Percentiles rank a stretch among this genome's conserved stretches.
These are phyloP conservation scores for Microstegium vimineum DNA, from an alignment of 176 grass and related monocot genomes.

Conservation along the genomic window DNA sequence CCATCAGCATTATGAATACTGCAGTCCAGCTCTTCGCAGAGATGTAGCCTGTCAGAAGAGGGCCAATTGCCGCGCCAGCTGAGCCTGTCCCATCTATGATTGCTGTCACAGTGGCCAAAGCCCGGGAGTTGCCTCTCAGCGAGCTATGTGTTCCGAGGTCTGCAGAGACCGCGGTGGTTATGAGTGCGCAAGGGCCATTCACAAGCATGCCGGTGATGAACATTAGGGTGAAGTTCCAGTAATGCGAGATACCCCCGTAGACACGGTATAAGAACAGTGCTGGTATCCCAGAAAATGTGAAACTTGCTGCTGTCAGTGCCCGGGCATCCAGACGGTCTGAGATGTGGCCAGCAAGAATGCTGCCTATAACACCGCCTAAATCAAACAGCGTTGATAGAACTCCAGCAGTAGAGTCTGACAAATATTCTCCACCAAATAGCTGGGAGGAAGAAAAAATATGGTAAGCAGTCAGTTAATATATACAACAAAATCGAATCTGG, in stretches of 20 bases:
- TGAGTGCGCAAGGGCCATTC: constrained; percentile 51
- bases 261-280: constrained; percentile 40
- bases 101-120: constrained; percentile 46
- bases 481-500: background rate
- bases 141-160: constrained; percentile 56
- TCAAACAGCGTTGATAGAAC: constrained; percentile 52
- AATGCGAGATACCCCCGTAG: constrained; percentile 37
- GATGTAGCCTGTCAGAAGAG: constrained; percentile 57
- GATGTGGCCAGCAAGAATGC: constrained; percentile 56
- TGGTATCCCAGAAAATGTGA: constrained; percentile 46
- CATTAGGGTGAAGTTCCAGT: constrained; percentile 39
- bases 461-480: background rate
- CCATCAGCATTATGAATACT: constrained; percentile 56
- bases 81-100: constrained; percentile 67
- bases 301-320: constrained; percentile 48
- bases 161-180: constrained; percentile 54
- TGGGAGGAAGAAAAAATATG: constrained; percentile 17
- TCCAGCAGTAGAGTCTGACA: constrained; percentile 39
- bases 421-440: constrained; percentile 41
- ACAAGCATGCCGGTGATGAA: constrained; percentile 50
- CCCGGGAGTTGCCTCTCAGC: constrained; percentile 45
- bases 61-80: constrained; percentile 46
- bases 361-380: constrained; percentile 45
- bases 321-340: constrained; percentile 48
- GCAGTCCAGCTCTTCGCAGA: constrained; percentile 53